Evolutionary conservation across 2,329 filamentous ascomycete genomes (phyloP), one percentile per base, ranked within the genome.

Genomic region (Pestalotiopsis sp.): DNA sequence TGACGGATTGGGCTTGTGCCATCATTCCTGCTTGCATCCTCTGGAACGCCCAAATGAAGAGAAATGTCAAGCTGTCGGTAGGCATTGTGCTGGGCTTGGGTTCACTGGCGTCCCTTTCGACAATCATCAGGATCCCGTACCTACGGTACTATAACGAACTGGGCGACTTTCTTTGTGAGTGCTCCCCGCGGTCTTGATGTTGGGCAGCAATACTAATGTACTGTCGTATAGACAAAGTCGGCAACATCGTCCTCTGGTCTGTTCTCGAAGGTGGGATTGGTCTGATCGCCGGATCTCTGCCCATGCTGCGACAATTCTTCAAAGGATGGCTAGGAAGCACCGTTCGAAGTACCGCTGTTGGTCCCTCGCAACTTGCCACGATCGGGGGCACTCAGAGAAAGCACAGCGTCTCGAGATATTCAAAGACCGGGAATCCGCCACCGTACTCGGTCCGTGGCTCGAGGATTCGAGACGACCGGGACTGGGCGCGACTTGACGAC

Each of bases 221-320:
- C 17, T 7, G 11, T 27, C 13, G 1, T 25, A 12, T 25, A 66
- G 65, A 60, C 31, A 59, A 60, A 25, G 65, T 69, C 14, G 73
- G 73, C 6, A 72, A 68, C 57, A 75, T 75, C 52, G 71, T 71
- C 12, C 69, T 74, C 23, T 72, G 73, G 60, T 75, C 73, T 20
- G 72, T 72, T 60, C 52, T 74, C 64, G 73, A 75, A 64, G 70
- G 71, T 5, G 71, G 67, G n/a, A 72, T 72, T 58, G 71, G 71
- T 20, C 65, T 70, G 11, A 62, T 72, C 23, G 70, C 70, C 4
- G 67, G 66, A 11, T 72, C 71, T 14, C 56, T 72, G 4, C 71
- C 71, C 4, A 64, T 67, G 20, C 41, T 72, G 17, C 56, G 65
- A 45, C 65, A 41, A 38, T 57, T 66, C 1, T 61, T 66, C 56